phyloP scores from a whole-genome alignment of 352 stramenopile genomes.

The Phytophthora pistaciae region DNA sequence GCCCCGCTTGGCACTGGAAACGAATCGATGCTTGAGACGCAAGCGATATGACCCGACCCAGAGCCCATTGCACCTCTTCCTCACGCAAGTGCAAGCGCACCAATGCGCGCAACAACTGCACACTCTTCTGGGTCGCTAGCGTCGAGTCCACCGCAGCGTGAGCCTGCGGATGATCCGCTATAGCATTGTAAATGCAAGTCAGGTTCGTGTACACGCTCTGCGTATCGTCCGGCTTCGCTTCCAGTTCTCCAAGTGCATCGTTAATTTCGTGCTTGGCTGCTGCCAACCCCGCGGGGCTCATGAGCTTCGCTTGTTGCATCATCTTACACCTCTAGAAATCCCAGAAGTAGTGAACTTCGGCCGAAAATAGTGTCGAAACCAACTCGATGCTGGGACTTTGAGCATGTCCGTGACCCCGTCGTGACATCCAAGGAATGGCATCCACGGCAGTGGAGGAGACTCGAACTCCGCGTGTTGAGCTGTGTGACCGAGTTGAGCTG shows the following conservation, averaged over 20 bases:
- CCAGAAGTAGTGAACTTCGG: neutral
- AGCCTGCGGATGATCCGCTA: conserved; percentile 26
- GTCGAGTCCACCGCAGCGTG: conserved; percentile 18
- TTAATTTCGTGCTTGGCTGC: conserved; percentile 14
- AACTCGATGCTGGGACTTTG: neutral
- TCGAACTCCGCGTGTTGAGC: conserved; percentile 10
- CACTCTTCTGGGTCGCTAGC: conserved; percentile 18
- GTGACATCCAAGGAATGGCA: neutral
- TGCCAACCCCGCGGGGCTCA: neutral
- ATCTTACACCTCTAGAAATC: conserved; percentile 9
- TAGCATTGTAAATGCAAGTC: conserved; percentile 22
- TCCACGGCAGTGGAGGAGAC: conserved; percentile 1
- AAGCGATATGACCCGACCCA: conserved; percentile 35
- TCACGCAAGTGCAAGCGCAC: conserved; percentile 29
- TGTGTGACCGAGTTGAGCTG: conserved; percentile 40
- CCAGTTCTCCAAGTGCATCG: conserved; percentile 34
- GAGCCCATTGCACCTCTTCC: conserved; percentile 55
- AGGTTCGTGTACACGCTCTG: conserved; percentile 46
- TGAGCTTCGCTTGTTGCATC: conserved; percentile 27
- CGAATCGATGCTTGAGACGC: conserved; percentile 32
- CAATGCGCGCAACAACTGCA: conserved; percentile 32
- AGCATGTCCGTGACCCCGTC: neutral
- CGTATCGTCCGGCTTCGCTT: conserved; percentile 10
- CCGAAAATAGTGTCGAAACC: conserved; percentile 32
- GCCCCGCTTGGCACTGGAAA: conserved; percentile 52